Evolutionary conservation across 2,329 filamentous ascomycete genomes (phyloP).

Genomic region (Byssochlamys sp.): DNA sequence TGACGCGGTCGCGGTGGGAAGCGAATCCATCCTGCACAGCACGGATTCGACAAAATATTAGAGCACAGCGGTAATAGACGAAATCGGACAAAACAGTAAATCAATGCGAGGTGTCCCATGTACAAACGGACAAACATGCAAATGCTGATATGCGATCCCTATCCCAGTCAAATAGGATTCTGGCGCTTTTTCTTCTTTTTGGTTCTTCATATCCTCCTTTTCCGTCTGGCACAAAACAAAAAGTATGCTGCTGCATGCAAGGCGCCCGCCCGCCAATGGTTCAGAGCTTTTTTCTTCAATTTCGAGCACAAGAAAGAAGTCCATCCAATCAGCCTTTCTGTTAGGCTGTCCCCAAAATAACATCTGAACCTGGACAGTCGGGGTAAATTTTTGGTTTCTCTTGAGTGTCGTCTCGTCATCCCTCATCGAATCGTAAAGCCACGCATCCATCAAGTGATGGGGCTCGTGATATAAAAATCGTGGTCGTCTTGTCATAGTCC

Average conservation of each 20-base stretch:
- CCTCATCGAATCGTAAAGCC: slow-evolving; percentile 40
- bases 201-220: slow-evolving; percentile 27
- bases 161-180: slow-evolving; percentile 19
- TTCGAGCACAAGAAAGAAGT: slow-evolving; percentile 18
- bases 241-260: slow-evolving; percentile 15
- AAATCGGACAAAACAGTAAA: slow-evolving; percentile 13
- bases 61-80: slow-evolving; percentile 7
- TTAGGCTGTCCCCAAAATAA: slow-evolving; percentile 33
- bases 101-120: slow-evolving; percentile 24
- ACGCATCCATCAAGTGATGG: slow-evolving; percentile 28
- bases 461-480: slow-evolving; percentile 33
- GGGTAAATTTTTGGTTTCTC: slow-evolving; percentile 30
- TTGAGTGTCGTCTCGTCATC: slow-evolving; percentile 38
- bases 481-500: slow-evolving; percentile 27
- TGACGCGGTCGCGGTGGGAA: neutral
- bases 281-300: slow-evolving; percentile 15
- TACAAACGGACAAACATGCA: slow-evolving; percentile 27
- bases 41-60: slow-evolving; percentile 6
- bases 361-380: slow-evolving; percentile 33
- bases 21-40: slow-evolving; percentile 4
- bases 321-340: slow-evolving; percentile 23
- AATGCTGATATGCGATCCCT: slow-evolving; percentile 30
- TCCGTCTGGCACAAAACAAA: slow-evolving; percentile 15
- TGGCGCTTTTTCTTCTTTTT: slow-evolving; percentile 14
- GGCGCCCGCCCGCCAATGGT: slow-evolving; percentile 16